Base-by-base conservation (phyloP, 495 filamentous ascomycete species). In the Bathelium albidoporum region DNA sequence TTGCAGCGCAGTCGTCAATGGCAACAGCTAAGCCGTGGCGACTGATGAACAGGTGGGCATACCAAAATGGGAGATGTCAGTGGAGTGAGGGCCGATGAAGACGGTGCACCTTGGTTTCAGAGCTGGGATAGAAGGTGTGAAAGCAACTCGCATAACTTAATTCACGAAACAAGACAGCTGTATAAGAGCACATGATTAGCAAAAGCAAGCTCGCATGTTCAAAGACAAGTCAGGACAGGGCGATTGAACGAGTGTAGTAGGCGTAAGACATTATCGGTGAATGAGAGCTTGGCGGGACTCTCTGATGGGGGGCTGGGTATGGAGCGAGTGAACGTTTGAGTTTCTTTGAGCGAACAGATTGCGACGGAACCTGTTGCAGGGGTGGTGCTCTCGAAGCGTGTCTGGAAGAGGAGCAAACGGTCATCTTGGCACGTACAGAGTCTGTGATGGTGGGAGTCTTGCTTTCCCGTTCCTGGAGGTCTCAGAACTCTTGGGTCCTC, bases 321-420 rank as follows among this genome's bases (percentile, higher is more conserved):
- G 20, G 9, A 28, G 49, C 9, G 20, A 29, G 12, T 55, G 12
- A 9, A 55, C 49, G 10, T 29, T 55, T 29, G 49, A 55, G 49
- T 55, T 55, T 55, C 49, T 24, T n/a, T 55, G 29, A 7, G 29
- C 49, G 9, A 55, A 24, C 49, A 55, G 20, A 55, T 55, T 55
- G 49, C 49, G 49, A 55, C 49, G 49, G 49, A 55, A 24, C 49
- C 29, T 29, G 49, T 55, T 55, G 20, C 49, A 55, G 49, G 49
- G 49, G 16, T 28, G 11, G 2, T 55, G 9, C 7, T 20, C 20
- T 55, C 20, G 49, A 2, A 28, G 49, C 7, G 0, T 26, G 49
- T 55, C 49, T 26, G 20, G 9, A 55, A 29, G 24, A 28, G 24
- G 7, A 55, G 49, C 24, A 29, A 55, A 28, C 49, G 29, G 49